Percentiles rank a stretch among this genome's conserved stretches.
These are phyloP conservation scores for Vigna hirtella DNA, from an alignment of 306 rosid species.

Conservation along the genomic window DNA sequence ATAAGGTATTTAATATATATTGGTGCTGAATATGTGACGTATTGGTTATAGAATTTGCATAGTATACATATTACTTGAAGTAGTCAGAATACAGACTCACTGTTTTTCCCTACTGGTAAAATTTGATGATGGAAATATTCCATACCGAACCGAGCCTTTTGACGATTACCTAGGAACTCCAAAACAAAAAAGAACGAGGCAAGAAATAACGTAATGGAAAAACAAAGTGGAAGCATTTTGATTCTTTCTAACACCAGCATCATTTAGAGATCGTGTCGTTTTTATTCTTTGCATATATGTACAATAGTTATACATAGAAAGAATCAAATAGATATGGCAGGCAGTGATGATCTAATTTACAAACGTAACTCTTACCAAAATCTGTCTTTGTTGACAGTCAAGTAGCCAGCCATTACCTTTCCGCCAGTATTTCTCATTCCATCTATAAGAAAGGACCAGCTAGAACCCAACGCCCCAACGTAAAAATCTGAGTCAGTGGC, in stretches of 20 bases:
- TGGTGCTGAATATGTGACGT: neutral
- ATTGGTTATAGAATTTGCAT: constrained; percentile 2
- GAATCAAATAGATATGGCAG: constrained; percentile 19
- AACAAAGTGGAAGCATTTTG: constrained; percentile 3
- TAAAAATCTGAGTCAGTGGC: constrained; percentile 87
- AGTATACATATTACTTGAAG: no score
- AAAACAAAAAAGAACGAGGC: neutral
- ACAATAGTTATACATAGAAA: constrained; percentile 33
- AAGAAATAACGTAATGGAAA: neutral
- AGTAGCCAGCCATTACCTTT: constrained; percentile 90
- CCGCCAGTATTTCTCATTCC: constrained; percentile 99
- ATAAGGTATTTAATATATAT: neutral
- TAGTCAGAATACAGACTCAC: neutral
- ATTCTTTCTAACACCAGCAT: neutral
- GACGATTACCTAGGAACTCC: neutral
- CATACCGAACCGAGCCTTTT: neutral
- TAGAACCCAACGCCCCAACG: constrained; percentile 91
- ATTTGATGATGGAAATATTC: constrained; percentile 12
- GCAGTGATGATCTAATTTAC: constrained; percentile 43
- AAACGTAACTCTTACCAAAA: constrained; percentile 66
- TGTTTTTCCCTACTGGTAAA: neutral
- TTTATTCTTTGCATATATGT: constrained; percentile 22
- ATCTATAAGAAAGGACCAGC: constrained; percentile 92
- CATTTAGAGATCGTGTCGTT: constrained; percentile 9
- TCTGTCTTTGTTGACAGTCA: constrained; percentile 92